Conservation (phyloP, 2,329 filamentous ascomycete genomes). For the Microcyclospora pomicola region DNA sequence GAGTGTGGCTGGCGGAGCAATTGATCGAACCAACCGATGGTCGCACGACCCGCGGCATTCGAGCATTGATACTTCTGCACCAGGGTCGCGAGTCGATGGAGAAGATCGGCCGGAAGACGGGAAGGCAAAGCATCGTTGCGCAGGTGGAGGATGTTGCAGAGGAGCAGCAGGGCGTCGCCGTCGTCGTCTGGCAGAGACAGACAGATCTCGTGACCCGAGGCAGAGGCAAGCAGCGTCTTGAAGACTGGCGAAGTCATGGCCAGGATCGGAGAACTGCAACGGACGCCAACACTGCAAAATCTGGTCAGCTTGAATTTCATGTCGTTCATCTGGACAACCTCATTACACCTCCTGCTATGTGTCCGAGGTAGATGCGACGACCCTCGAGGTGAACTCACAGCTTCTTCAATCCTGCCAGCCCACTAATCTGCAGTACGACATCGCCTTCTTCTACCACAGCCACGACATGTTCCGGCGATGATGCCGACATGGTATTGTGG, state of each 20-base stretch:
- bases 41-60: slow-evolving; percentile 11
- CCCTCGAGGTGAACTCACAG: neutral
- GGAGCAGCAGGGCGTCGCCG: slow-evolving; percentile 13
- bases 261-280: slow-evolving; percentile 6
- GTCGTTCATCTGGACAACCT: neutral
- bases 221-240: slow-evolving; percentile 6
- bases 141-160: slow-evolving; percentile 17
- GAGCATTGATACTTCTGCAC: slow-evolving; percentile 15
- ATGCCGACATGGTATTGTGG: too few relatives aligned
- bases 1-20: slow-evolving; percentile 3
- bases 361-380: too few relatives aligned
- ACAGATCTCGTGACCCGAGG: neutral
- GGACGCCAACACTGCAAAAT: slow-evolving; percentile 1
- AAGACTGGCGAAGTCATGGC: slow-evolving; percentile 13
- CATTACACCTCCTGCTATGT: too few relatives aligned
- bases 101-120: slow-evolving; percentile 9
- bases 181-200: slow-evolving; percentile 13
- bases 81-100: slow-evolving; percentile 11
- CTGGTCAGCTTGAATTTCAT: neutral
- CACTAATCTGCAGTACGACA: slow-evolving; percentile 5
- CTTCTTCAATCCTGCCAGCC: slow-evolving; percentile 4
- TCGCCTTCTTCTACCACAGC: slow-evolving; percentile 6
- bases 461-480: neutral
- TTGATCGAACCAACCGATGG: slow-evolving; percentile 16
- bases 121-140: slow-evolving; percentile 15